Percentiles rank a stretch among this genome's conserved stretches.
Evolutionary conservation across 2,329 filamentous ascomycete species (phyloP).

Genomic region (Sporothrix curviconia): DNA sequence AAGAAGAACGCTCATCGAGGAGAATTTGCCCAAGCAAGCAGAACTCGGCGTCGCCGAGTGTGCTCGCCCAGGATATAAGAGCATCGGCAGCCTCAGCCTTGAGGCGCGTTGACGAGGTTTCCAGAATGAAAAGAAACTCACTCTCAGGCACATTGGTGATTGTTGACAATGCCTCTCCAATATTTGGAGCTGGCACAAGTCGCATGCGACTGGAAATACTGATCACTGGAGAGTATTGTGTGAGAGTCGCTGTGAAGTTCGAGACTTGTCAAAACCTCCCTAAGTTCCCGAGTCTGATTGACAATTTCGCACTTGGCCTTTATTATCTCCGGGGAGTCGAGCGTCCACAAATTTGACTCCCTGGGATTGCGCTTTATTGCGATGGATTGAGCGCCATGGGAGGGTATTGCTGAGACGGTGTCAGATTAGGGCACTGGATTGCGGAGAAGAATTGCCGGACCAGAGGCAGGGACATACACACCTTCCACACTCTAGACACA

Average conservation of each 20-base stretch:
- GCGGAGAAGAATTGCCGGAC: no score
- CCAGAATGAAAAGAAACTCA: slow-evolving; percentile 72
- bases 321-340: slow-evolving; percentile 80
- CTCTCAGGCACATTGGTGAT: slow-evolving; percentile 53
- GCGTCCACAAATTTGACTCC: slow-evolving; percentile 68
- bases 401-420: slow-evolving; percentile 63
- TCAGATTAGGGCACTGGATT: no score
- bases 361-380: slow-evolving; percentile 53
- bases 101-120: slow-evolving; percentile 92
- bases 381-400: slow-evolving; percentile 72
- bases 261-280: slow-evolving; percentile 42
- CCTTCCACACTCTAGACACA: slow-evolving; percentile 89
- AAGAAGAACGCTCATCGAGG: slow-evolving; percentile 65
- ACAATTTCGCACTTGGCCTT: slow-evolving; percentile 65
- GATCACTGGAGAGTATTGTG: slow-evolving; percentile 57
- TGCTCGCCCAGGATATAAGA: slow-evolving; percentile 70
- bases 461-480: slow-evolving; percentile 42
- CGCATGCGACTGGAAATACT: slow-evolving; percentile 77
- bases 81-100: slow-evolving; percentile 63
- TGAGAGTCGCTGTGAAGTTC: slow-evolving; percentile 35
- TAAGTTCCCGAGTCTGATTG: slow-evolving; percentile 53
- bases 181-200: slow-evolving; percentile 61
- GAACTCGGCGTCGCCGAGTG: slow-evolving; percentile 59
- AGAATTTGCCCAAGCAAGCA: slow-evolving; percentile 82
- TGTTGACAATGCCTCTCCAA: slow-evolving; percentile 53